Percentiles rank a stretch among this genome's conserved stretches.
These are phyloP conservation scores for Didymosphaeria variabile DNA, from an alignment of 2,329 filamentous ascomycete genomes.

Conservation along the genomic window DNA sequence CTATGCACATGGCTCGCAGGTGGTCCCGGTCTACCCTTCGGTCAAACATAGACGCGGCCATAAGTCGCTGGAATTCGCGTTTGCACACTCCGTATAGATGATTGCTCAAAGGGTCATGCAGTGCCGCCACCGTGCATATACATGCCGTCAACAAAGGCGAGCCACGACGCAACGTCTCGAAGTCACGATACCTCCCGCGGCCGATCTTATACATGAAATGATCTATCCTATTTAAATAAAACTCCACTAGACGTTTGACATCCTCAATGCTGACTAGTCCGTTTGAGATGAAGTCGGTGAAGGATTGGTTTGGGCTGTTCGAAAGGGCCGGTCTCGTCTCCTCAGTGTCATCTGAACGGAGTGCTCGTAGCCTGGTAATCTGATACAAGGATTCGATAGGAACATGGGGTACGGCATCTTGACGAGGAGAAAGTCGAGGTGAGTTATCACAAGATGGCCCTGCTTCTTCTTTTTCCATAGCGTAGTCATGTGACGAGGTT, in stretches of 20 bases:
- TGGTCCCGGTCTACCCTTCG: conserved; percentile 66
- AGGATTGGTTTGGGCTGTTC: conserved; percentile 21
- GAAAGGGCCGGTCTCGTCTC: conserved; percentile 32
- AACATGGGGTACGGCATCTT: conserved; percentile 38
- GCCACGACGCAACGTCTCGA: conserved; percentile 59
- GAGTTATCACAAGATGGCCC: conserved; percentile 44
- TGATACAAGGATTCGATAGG: conserved; percentile 61
- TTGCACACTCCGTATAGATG: conserved; percentile 64
- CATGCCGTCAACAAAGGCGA: conserved; percentile 65
- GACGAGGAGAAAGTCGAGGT: conserved; percentile 37
- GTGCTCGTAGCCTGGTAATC: conserved; percentile 53
- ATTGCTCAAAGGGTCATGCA: conserved; percentile 65
- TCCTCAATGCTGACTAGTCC: conserved; percentile 57
- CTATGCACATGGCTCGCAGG: conserved; percentile 66
- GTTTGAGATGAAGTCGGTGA: conserved; percentile 60
- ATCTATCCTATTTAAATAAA: conserved; percentile 56
- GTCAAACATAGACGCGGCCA: conserved; percentile 66
- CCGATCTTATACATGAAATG: conserved; percentile 60
- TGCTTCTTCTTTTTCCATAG: conserved; percentile 49
- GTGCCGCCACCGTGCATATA: conserved; percentile 65
- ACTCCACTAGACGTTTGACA: conserved; percentile 52
- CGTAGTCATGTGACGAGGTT: conserved; percentile 37
- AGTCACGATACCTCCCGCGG: conserved; percentile 54
- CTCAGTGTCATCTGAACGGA: conserved; percentile 52
- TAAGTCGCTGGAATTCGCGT: conserved; percentile 65